A percentile compares a stretch with the other conserved stretches of the same genome.
These are phyloP conservation scores for Ophiostoma australiae DNA, from an alignment of 2,329 filamentous ascomycete species.

Conservation along the genomic window DNA sequence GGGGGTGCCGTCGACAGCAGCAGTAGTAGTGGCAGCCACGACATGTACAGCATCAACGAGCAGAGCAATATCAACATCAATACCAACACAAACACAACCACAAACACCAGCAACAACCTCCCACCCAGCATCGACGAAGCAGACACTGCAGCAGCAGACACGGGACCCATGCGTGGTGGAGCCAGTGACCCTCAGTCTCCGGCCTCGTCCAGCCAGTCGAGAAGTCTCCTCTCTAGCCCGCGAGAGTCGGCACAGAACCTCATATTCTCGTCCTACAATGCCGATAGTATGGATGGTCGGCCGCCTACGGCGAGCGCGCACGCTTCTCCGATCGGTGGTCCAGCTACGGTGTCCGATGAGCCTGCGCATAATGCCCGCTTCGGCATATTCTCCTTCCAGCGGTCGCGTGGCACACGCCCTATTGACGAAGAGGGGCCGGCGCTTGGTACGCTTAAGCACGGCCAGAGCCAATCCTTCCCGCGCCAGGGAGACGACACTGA, in stretches of 20 bases:
- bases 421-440: conserved; percentile 56
- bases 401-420: conserved; percentile 58
- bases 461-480: conserved; percentile 75
- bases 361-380: conserved; percentile 40
- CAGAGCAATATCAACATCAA: conserved; percentile 9
- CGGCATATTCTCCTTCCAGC: conserved; percentile 54
- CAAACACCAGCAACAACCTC: neutral
- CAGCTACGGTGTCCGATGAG: conserved; percentile 24
- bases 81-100: conserved; percentile 9
- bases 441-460: conserved; percentile 63
- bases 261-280: conserved; percentile 47
- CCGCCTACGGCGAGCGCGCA: conserved; percentile 38
- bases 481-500: conserved; percentile 54
- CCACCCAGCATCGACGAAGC: neutral
- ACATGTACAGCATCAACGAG: conserved; percentile 10
- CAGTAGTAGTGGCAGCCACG: conserved; percentile 19
- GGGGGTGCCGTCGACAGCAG: conserved; percentile 16
- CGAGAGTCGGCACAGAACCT: conserved; percentile 57
- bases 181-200: conserved; percentile 54
- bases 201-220: conserved; percentile 53
- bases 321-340: conserved; percentile 40
- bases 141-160: neutral
- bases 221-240: conserved; percentile 57
- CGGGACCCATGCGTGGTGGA: neutral
- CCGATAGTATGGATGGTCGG: conserved; percentile 43